Evolutionary conservation across 2,329 filamentous ascomycete genomes (phyloP), one percentile per base, ranked within the genome.

Genomic region (Trematosphaeria pertusa): DNA sequence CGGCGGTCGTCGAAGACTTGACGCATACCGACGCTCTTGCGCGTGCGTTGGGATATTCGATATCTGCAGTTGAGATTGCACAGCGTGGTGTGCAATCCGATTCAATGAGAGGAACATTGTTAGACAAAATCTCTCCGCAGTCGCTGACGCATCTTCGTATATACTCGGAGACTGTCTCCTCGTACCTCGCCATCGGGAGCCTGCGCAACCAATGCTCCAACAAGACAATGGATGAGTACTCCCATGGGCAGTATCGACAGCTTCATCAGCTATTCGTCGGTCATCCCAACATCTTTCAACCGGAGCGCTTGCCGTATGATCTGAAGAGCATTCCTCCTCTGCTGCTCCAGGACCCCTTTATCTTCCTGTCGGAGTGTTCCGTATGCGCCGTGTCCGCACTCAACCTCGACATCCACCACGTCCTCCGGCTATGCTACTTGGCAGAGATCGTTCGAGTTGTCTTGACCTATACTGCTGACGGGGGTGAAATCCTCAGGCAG

Each of bases 361-460:
- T 89, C 2, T 95, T 97, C 72, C 76, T 97, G 42, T 85, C 89
- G 11, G 89, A 96, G 66, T 87, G 84, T 60, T 85, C 89, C 1
- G 82, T 91, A 40, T 87, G 85, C 43, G 70, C 95, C 14, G 80
- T 83, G 5, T 81, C 87, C 7, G 81, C 86, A 2, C 81, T 91
- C 20, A 78, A 82, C 31, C 80, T 89, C 30, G 89, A 95, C 44
- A 84, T 95, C 32, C 82, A 87, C 31, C 88, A 96, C 69, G 72
- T 97, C 40, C 73, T 97, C 38, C 86, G 88, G 28, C 77, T 97
- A 35, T 97, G 91, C 73, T 97, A 96, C 66, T 80, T 96, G 44
- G 90, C 90, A 2, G 94, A 99, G 72, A 85, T 99, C 46, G 85
- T 95, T 49, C 95, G 96, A 73, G 86, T 91, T 5, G 81, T 91